Percentiles rank a stretch among this genome's conserved stretches.
phyloP scores from a whole-genome alignment of 441 rosid genomes.

The Raphanus hybrid region DNA sequence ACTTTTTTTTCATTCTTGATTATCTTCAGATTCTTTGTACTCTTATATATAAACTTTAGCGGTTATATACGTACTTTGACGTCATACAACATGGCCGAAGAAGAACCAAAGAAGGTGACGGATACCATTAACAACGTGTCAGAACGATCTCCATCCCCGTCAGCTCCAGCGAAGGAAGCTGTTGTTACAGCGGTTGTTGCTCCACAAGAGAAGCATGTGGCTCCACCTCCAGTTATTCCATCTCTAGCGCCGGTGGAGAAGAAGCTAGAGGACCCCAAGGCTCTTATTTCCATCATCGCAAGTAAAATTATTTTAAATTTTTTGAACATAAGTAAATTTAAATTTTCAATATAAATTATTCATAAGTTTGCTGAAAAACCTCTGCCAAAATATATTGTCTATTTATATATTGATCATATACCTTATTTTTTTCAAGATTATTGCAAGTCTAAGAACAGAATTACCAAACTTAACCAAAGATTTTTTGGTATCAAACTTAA shows the following conservation, averaged over 20 bases:
- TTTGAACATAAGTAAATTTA: too few relatives aligned
- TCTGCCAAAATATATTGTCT: too few relatives aligned
- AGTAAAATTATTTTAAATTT: constrained; percentile 36
- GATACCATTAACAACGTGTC: constrained; percentile 39
- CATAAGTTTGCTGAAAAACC: too few relatives aligned
- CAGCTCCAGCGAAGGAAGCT: constrained; percentile 52
- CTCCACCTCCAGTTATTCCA: constrained; percentile 48
- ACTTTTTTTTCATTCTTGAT: constrained; percentile 25
- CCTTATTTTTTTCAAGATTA: too few relatives aligned
- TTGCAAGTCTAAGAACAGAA: too few relatives aligned
- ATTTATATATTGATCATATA: too few relatives aligned
- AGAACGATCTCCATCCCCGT: constrained; percentile 42
- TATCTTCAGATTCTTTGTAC: constrained; percentile 16
- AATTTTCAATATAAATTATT: too few relatives aligned
- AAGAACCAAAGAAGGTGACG: constrained; percentile 57
- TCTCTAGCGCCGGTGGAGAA: constrained; percentile 45
- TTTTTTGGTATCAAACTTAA: too few relatives aligned
- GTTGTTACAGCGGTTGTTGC: constrained; percentile 32
- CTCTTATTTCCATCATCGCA: constrained; percentile 45
- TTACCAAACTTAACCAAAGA: too few relatives aligned
- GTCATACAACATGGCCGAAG: constrained; percentile 57
- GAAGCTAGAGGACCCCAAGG: constrained; percentile 52
- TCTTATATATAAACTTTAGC: too few relatives aligned
- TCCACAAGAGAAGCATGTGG: constrained; percentile 62
- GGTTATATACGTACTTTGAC: not conserved